phyloP scores from a whole-genome alignment of 768 basidiomycete species.

The Clavulina sp. region DNA sequence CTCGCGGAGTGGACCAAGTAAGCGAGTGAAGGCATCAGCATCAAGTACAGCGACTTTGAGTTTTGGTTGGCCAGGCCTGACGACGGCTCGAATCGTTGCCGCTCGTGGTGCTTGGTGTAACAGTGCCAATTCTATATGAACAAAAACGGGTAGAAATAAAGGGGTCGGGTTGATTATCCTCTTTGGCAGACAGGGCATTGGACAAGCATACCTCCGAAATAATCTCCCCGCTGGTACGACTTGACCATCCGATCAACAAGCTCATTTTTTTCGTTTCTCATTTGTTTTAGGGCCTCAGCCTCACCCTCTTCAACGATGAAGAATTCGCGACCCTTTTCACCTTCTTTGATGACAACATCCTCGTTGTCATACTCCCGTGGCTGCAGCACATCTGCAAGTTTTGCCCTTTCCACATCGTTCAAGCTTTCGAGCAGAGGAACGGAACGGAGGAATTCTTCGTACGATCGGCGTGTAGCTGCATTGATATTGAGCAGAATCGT shows the following conservation, averaged over 20 bases:
- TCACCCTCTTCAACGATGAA: slow-evolving; percentile 95
- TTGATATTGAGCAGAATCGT: slow-evolving; percentile 92
- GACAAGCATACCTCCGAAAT: slow-evolving; percentile 73
- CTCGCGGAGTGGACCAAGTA: slow-evolving; percentile 82
- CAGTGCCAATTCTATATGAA: slow-evolving; percentile 76
- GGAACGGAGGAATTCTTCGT: slow-evolving; percentile 86
- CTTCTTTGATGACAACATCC: slow-evolving; percentile 75
- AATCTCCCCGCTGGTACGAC: slow-evolving; percentile 74
- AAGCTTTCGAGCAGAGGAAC: slow-evolving; percentile 77
- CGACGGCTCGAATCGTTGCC: slow-evolving; percentile 81
- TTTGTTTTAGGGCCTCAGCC: slow-evolving; percentile 68
- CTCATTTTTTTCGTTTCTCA: slow-evolving; percentile 39
- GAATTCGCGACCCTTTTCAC: slow-evolving; percentile 93
- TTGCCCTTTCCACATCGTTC: slow-evolving; percentile 77
- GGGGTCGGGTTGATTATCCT: neutral
- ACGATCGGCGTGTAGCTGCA: slow-evolving; percentile 81
- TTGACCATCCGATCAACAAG: slow-evolving; percentile 54
- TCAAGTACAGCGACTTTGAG: slow-evolving; percentile 90
- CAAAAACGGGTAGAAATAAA: slow-evolving; percentile 5
- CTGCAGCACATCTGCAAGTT: slow-evolving; percentile 89
- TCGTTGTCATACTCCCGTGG: slow-evolving; percentile 69
- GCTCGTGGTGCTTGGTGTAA: slow-evolving; percentile 80
- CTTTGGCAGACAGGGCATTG: neutral
- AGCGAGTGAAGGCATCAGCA: slow-evolving; percentile 80
- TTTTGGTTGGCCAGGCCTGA: slow-evolving; percentile 24